Evolutionary conservation across 495 filamentous ascomycete genomes (phyloP).

Genomic region (Massariosphaeria phaeospora): DNA sequence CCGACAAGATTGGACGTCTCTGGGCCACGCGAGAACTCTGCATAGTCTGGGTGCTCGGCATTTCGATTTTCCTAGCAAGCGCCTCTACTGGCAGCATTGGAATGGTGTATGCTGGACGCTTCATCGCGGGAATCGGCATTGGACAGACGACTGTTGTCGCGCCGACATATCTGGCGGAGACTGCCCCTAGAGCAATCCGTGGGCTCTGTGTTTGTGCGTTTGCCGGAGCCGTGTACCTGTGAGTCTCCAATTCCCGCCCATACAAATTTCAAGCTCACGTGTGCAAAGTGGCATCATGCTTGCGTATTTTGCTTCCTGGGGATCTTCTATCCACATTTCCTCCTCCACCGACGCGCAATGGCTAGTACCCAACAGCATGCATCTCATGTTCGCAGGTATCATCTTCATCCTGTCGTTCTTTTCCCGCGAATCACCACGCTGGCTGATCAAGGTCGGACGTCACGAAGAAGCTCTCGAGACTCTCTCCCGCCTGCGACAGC

Average conservation of each 20-base stretch:
- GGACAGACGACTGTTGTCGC: constrained; percentile 65
- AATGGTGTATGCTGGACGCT: constrained; percentile 61
- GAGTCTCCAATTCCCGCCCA: not conserved
- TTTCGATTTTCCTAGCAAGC: constrained; percentile 62
- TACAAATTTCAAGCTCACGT: too few relatives aligned
- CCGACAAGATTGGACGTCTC: constrained; percentile 63
- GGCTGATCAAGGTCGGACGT: constrained; percentile 50
- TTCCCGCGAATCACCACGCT: constrained; percentile 58
- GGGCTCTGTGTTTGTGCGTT: constrained; percentile 68
- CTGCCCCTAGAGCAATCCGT: constrained; percentile 57
- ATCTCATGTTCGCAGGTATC: constrained; percentile 67
- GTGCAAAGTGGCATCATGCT: constrained; percentile 57
- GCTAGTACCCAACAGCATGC: constrained; percentile 61
- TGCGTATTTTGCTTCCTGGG: constrained; percentile 52
- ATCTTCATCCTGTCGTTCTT: constrained; percentile 62
- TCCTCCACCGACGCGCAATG: constrained; percentile 55
- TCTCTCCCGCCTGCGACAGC: constrained; percentile 49
- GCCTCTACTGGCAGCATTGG: constrained; percentile 50
- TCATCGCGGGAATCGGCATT: constrained; percentile 64
- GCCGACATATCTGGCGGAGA: constrained; percentile 54
- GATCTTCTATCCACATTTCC: constrained; percentile 55
- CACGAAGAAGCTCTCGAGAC: constrained; percentile 44
- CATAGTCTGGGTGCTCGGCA: constrained; percentile 61
- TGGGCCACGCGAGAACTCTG: constrained; percentile 67
- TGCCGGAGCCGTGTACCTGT: constrained; percentile 56